Base-by-base conservation (phyloP, 306 rosid genomes). In the Malus asiatica region DNA sequence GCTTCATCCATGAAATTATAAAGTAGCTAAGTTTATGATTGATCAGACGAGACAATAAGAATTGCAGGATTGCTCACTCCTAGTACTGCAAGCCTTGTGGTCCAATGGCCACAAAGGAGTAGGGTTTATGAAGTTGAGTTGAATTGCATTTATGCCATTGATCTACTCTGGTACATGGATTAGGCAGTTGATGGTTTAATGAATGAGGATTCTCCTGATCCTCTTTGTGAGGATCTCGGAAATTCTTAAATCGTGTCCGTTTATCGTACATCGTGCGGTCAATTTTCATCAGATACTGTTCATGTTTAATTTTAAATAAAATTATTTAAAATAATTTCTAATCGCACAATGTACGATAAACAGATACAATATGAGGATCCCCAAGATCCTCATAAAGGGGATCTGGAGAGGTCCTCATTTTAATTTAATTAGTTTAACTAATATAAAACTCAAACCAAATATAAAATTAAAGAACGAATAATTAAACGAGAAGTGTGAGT, bases 11-110 rank as follows among this genome's bases (percentile, higher is more conserved):
- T 64, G 68, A 29, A 66, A 9, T 35, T 35, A 33, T 20, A 11
- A 33, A 66, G 13, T 35, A 65, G 68, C 42, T 0, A 63, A 35
- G 14, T 33, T 33, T 10, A 65, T 35, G 60, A 44, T 42, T 19
- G 30, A 2, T 61, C 70, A 60, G 77, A 74, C 77, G 44, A 60
- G 77, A 74, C 77, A 61, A 61, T 62, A 46, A 61, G 70, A 61
- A 74, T 74, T 61, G 35, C 69, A 74, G 69, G 60, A 74, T 74
- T 42, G 45, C n/a, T 74, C 19, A 20, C 18, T 22, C 45, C 67
- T 57, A n/a, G 25, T 35, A 69, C 14, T 14, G 52, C 16, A 59
- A 14, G 9, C 30, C 30, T 59, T 25, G 77, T 74, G 77, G 77
- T 74, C 77, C 77, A 62, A 73, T 44, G 33, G 30, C 77, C 59